Percentiles rank a stretch among this genome's conserved stretches.
Conservation (phyloP, 441 rosid species). For the Euphorbia corollata region DNA sequence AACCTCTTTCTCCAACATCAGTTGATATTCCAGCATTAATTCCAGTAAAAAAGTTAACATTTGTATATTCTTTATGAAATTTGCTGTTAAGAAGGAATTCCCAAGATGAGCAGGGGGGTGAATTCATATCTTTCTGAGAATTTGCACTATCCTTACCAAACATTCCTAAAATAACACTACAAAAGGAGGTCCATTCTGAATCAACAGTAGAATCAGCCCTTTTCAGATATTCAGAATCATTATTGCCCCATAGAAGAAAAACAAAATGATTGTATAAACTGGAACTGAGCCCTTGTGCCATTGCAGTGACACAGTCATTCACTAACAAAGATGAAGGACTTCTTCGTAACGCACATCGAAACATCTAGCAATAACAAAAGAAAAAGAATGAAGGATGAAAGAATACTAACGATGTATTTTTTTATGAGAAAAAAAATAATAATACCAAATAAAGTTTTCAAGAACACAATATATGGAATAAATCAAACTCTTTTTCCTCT, state of each 20-base stretch:
- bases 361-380: slow-evolving; percentile 41
- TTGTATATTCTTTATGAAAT: slow-evolving; percentile 67
- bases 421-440: neutral
- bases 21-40: slow-evolving; percentile 29
- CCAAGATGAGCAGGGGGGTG: slow-evolving; percentile 56
- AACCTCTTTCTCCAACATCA: slow-evolving; percentile 28
- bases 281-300: slow-evolving; percentile 82
- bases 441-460: neutral
- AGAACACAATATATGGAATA: slow-evolving; percentile 4
- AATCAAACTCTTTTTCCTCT: neutral
- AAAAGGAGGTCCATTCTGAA: slow-evolving; percentile 74
- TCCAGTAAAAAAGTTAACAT: slow-evolving; percentile 33
- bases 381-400: slow-evolving; percentile 11
- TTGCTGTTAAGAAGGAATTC: slow-evolving; percentile 79
- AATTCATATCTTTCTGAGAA: slow-evolving; percentile 32
- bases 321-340: slow-evolving; percentile 79
- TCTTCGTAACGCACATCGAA: slow-evolving; percentile 74
- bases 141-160: slow-evolving; percentile 42
- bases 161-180: slow-evolving; percentile 55
- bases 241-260: slow-evolving; percentile 78
- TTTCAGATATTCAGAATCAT: slow-evolving; percentile 36
- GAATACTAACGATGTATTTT: slow-evolving; percentile 12
- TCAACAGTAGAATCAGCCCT: slow-evolving; percentile 47
- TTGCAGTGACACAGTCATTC: slow-evolving; percentile 76
- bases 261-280: slow-evolving; percentile 70